Base-by-base conservation (phyloP, 2,329 filamentous ascomycete species). In the Arthrobotrys entomopaga region DNA sequence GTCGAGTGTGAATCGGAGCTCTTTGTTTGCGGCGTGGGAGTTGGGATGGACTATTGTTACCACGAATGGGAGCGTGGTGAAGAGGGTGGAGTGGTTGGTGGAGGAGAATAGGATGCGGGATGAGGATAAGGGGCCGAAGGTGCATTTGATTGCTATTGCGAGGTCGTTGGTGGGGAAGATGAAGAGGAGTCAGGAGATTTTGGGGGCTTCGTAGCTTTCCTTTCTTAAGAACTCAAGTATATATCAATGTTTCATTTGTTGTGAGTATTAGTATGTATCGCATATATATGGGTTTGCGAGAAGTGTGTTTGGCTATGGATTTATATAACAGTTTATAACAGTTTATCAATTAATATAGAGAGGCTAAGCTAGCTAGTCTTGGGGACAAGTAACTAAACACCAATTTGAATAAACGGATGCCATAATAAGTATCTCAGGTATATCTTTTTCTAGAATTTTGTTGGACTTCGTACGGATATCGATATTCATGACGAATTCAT, bases 21-120 rank as follows among this genome's bases (percentile, higher is more conserved):
- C 92, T 7, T 91, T 93, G 79, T 82, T 90, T 60, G 88, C 88
- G 78, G 90, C 90, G 15, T 93, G 91, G 91, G 84, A 84, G 8
- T 81, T 83, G 7, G 83, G 85, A 0, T 79, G 86, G 24, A 90
- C 89, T 0, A 93, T 90, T 0, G 81, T 93, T 59, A 91, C 90
- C 2, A 89, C 88, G 75, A 93, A 93, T 79, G 85, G 86, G 20
- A 86, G 86, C 0, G 88, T 90, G 50, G 86, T 87, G 20, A 90
- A 87, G 76, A 86, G 89, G 76, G 87, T 93, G 50, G 87, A 91
- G 76, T 80, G 79, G 22, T 82, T 84, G 1, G 82, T 90, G 54
- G 87, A 89, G 74, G 82, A 84, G 72, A 82, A 85, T 71, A 81
- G 83, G 56, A 79, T 82, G 1, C 76, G 22, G 3, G 84, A 87